phyloP scores from a whole-genome alignment of 768 basidiomycete genomes.

The Tricholoma matsutake region DNA sequence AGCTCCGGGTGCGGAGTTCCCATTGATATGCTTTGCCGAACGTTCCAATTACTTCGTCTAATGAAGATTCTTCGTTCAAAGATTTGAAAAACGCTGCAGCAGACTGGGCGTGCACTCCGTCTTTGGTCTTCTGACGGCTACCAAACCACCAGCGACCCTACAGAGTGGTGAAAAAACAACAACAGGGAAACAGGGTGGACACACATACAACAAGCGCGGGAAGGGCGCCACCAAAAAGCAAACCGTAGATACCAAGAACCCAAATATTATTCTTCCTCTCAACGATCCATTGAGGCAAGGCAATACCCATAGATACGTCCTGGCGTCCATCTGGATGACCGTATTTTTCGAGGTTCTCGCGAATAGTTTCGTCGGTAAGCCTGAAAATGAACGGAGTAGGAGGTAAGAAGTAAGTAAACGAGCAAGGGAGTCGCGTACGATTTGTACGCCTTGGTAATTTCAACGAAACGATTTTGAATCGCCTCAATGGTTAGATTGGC shows the following conservation, averaged over 20 bases:
- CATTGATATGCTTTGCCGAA: constrained; percentile 64
- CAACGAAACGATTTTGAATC: constrained; percentile 84
- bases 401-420: neutral
- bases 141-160: constrained; percentile 98
- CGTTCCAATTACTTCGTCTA: constrained; percentile 68
- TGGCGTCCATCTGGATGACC: constrained; percentile 98
- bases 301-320: constrained; percentile 91
- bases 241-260: constrained; percentile 84
- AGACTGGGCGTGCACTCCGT: constrained; percentile 77
- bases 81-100: constrained; percentile 88
- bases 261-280: constrained; percentile 89
- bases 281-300: constrained; percentile 90
- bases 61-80: constrained; percentile 73
- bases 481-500: constrained; percentile 83
- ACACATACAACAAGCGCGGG: constrained; percentile 75
- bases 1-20: constrained; percentile 41
- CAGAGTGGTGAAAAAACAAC: neutral
- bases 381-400: constrained; percentile 31
- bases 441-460: constrained; percentile 98
- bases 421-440: constrained; percentile 46
- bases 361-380: constrained; percentile 88
- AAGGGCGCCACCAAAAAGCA: constrained; percentile 84
- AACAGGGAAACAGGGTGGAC: neutral
- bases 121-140: constrained; percentile 84
- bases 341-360: constrained; percentile 84